Evolutionary conservation across 768 basidiomycete genomes (phyloP), one percentile per base, ranked within the genome.

Genomic region (Dictyophora rubrovolvata): DNA sequence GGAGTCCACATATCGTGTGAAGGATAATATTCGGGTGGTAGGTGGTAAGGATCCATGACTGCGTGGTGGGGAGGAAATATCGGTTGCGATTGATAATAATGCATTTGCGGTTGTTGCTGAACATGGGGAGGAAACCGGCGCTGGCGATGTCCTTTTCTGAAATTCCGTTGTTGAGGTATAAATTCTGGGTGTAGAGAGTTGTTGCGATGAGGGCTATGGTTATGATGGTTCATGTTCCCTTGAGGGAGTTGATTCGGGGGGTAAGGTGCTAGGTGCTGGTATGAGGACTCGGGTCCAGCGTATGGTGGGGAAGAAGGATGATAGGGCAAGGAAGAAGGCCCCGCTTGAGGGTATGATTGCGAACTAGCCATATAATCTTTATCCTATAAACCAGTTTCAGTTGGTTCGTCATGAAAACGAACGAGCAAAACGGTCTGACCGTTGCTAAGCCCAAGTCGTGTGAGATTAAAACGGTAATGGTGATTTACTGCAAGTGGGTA

Each of bases 241-340:
- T 72, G 75, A 28, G 69, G 63, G 53, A 74, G 71, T 6, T 68
- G 70, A 17, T 63, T 66, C 9, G 64, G 68, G 57, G 68, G 63
- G 55, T 72, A 74, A 28, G 28, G 57, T 70, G 71, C 63, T 70
- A 65, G 58, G 73, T 73, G 63, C 75, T 74, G 51, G 65, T 70
- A 47, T 73, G 75, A 75, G 60, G 66, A 70, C 64, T 68, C 63
- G 63, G 10, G 72, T 2, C 63, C 71, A 73, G 74, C 69, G 76
- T 71, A 52, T 55, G 74, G 77, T 5, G 73, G 71, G 48, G 75
- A 59, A 0, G 66, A 65, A 52, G 71, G 69, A 46, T 63, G 68
- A 54, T 73, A 71, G 35, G 60, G 59, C 59, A 70, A 69, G 9
- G 69, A 69, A 6, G 72, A 69, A 1, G 69, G 71, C 28, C 70